Evolutionary conservation across 257 asterid genomes (phyloP).

Genomic region (Solanum stenotomum): DNA sequence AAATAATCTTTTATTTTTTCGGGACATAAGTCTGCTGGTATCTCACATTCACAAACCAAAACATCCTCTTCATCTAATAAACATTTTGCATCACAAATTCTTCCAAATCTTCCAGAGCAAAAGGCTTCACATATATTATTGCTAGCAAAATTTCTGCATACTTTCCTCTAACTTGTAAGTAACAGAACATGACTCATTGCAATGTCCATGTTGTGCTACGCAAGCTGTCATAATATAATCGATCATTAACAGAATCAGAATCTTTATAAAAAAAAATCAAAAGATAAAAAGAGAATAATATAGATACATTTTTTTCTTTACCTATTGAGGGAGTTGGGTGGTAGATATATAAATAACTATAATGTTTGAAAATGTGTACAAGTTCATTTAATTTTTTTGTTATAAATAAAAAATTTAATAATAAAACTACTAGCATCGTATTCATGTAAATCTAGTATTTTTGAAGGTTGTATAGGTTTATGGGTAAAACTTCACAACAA

Average conservation of each 20-base stretch:
- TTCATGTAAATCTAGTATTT: background rate
- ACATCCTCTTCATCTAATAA: too few species aligned
- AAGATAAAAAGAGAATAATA: background rate
- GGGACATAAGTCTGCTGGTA: too few species aligned
- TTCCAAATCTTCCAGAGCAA: background rate
- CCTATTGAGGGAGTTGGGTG: background rate
- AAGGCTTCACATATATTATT: background rate
- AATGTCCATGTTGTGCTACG: background rate
- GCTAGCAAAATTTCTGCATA: too few species aligned
- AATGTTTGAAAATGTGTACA: background rate
- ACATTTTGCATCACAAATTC: background rate
- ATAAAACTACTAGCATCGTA: background rate
- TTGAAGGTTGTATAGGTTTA: background rate
- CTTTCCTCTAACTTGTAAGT: too few species aligned
- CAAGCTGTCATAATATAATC: background rate
- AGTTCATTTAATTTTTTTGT: background rate
- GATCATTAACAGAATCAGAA: background rate
- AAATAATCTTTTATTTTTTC: too few species aligned
- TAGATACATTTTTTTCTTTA: too few species aligned
- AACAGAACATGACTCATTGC: background rate
- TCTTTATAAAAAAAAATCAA: background rate
- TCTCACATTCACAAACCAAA: too few species aligned
- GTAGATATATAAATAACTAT: background rate
- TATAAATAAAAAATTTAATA: background rate
- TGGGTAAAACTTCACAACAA: background rate